Evolutionary conservation across 108 stramenopile genomes (phyloP).

Genomic region (Nannochloropsis salina): DNA sequence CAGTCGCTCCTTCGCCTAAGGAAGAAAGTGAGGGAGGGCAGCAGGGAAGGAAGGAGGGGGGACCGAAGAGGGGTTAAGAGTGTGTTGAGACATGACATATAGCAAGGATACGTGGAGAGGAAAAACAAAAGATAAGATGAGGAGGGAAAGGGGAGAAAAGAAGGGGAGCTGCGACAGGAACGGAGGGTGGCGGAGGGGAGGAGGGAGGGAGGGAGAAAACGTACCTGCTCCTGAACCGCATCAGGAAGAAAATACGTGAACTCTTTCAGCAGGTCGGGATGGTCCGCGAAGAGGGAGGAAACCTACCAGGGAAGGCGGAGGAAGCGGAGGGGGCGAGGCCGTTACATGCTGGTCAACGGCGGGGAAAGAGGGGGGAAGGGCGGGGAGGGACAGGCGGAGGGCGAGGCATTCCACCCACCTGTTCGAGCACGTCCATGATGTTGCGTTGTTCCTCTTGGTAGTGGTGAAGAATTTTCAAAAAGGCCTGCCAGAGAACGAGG

Average conservation of each 20-base stretch:
- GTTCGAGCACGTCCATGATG: slow-evolving; percentile 40
- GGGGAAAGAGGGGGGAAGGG: background rate
- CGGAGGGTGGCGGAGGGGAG: background rate
- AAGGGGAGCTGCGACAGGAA: background rate
- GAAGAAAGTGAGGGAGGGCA: slow-evolving; percentile 28
- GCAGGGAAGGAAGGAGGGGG: slow-evolving; percentile 21
- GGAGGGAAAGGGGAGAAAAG: background rate
- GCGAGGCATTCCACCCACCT: background rate
- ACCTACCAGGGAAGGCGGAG: slow-evolving; percentile 69
- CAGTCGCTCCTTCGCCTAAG: slow-evolving; percentile 72
- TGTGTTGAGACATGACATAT: background rate
- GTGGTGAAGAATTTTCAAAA: slow-evolving; percentile 96
- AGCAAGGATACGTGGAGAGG: background rate
- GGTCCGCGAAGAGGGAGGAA: slow-evolving; percentile 88
- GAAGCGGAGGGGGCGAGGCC: background rate
- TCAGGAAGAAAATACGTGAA: slow-evolving; percentile 98
- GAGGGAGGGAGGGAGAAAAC: background rate
- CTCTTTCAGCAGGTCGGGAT: slow-evolving; percentile 92
- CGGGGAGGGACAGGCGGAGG: background rate
- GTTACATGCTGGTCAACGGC: background rate
- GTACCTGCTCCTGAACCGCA: slow-evolving; percentile 82
- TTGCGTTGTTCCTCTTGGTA: slow-evolving; percentile 97
- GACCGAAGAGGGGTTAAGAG: background rate
- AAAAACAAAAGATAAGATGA: background rate
- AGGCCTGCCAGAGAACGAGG: too few relatives aligned